A percentile compares a stretch with the other conserved stretches of the same genome.
Conservation (phyloP, 768 basidiomycete genomes). For the Auriscalpium vulgare region DNA sequence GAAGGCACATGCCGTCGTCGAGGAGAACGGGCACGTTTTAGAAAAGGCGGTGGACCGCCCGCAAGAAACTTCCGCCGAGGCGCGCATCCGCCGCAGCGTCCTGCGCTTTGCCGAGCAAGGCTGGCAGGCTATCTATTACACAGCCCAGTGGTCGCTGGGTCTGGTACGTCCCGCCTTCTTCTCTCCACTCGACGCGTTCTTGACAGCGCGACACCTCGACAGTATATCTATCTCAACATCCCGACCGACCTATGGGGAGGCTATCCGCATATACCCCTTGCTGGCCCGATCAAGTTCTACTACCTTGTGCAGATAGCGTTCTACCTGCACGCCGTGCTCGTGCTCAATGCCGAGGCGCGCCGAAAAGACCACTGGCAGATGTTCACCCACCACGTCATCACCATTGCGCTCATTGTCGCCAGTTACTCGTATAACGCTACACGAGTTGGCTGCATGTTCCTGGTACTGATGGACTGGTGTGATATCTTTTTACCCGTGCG, state of each 20-base stretch:
- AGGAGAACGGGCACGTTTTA: constrained; percentile 25
- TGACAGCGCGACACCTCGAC: constrained; percentile 3
- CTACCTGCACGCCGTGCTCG: constrained; percentile 86
- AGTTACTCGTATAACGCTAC: constrained; percentile 85
- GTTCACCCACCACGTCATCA: constrained; percentile 94
- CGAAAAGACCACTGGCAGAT: constrained; percentile 93
- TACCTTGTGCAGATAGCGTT: constrained; percentile 82
- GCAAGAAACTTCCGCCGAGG: constrained; percentile 34
- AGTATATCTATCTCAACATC: constrained; percentile 78
- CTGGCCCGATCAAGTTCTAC: constrained; percentile 83
- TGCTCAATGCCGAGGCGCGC: constrained; percentile 87
- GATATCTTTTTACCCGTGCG: constrained; percentile 90
- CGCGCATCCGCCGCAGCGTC: constrained; percentile 61
- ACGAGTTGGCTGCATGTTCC: constrained; percentile 81
- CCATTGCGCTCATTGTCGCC: constrained; percentile 62
- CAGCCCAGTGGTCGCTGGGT: constrained; percentile 68
- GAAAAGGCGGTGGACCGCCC: constrained; percentile 17
- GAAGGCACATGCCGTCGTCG: constrained; percentile 24
- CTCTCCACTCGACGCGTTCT: constrained; percentile 8
- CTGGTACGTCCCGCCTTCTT: constrained; percentile 50
- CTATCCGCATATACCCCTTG: constrained; percentile 78
- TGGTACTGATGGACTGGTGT: constrained; percentile 90
- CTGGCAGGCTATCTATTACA: constrained; percentile 81
- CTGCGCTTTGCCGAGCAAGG: constrained; percentile 93
- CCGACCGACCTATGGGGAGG: constrained; percentile 68